Percentiles rank a stretch among this genome's conserved stretches.
Conservation (phyloP, 177 flowering plant species). For the Telopea speciosissima region DNA sequence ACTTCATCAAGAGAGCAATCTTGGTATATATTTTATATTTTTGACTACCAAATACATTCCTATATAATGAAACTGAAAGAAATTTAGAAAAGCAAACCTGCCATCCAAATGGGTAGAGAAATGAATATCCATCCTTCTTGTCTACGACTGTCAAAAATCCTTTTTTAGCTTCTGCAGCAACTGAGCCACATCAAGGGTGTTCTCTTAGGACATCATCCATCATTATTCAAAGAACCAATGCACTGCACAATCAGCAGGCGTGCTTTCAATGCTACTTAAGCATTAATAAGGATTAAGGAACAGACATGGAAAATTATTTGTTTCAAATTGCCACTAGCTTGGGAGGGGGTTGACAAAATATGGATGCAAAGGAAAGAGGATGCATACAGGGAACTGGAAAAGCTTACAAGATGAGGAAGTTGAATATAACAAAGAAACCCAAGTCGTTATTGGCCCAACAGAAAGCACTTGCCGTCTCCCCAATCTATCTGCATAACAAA, state of each 20-base stretch:
- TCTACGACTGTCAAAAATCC: conserved; percentile 66
- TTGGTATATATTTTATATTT: background rate
- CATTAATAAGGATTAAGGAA: conserved; percentile 6
- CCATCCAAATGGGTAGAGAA: conserved; percentile 96
- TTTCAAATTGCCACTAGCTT: background rate
- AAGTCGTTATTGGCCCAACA: conserved; percentile 39
- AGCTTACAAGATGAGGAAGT: conserved; percentile 51
- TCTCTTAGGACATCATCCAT: conserved; percentile 59
- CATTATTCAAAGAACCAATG: conserved; percentile 31
- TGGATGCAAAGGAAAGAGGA: background rate
- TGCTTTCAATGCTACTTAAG: conserved; percentile 28
- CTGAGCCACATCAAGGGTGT: conserved; percentile 84
- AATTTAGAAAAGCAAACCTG: conserved; percentile 43
- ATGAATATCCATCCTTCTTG: conserved; percentile 77
- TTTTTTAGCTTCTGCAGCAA: conserved; percentile 92
- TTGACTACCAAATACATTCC: background rate
- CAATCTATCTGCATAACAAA: conserved; percentile 36
- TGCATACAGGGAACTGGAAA: background rate
- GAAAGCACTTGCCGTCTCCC: conserved; percentile 62
- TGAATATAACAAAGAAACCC: conserved; percentile 35
- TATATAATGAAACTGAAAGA: conserved; percentile 2
- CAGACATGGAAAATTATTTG: background rate
- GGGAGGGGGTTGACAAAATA: background rate
- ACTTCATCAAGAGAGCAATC: background rate
- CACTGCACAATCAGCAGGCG: conserved; percentile 46